Evolutionary conservation across 257 asterid species (phyloP).

Genomic region (Mentha longifolia): DNA sequence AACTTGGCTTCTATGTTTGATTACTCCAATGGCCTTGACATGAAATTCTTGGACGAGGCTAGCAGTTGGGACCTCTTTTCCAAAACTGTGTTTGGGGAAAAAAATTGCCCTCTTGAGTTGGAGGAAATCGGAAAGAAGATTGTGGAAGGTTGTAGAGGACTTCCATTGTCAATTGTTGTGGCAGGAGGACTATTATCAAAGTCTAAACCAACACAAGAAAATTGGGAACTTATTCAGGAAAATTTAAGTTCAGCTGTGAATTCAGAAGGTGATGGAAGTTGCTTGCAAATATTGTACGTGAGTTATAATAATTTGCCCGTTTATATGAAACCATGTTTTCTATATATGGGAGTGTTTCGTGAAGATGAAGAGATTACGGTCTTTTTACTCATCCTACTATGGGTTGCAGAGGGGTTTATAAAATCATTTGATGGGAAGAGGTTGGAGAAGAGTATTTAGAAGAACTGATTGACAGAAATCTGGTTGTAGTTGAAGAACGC

Average conservation of each 20-base stretch:
- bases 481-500: no score
- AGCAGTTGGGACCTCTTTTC: neutral
- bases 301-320: neutral
- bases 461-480: no score
- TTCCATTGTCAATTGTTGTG: neutral
- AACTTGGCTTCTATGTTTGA: neutral
- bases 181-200: neutral
- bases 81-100: neutral
- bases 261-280: neutral
- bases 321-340: neutral
- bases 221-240: neutral
- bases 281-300: neutral
- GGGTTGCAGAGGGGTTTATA: no score
- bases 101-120: neutral
- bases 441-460: no score
- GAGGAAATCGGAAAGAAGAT: neutral
- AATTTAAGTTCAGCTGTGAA: neutral
- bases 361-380: no score
- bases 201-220: neutral
- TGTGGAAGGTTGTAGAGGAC: no score
- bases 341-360: no score
- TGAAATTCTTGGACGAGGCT: neutral
- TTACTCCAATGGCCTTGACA: neutral
- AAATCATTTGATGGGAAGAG: no score
- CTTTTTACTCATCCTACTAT: no score